These are phyloP conservation scores for Anacardium occidentale DNA, from an alignment of 345 rosid genomes.

Conservation along the genomic window DNA sequence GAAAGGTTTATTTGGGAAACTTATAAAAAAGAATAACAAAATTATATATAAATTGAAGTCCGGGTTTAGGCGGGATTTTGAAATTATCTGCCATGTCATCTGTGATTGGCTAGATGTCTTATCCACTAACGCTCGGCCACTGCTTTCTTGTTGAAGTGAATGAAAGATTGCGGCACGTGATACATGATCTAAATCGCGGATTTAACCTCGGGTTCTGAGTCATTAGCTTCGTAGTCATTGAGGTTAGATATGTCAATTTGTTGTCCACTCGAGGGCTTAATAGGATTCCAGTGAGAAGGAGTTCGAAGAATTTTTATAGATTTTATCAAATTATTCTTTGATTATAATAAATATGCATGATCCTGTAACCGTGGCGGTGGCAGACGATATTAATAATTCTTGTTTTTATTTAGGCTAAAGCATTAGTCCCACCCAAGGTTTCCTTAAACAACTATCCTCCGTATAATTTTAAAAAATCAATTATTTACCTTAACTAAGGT, in stretches of 20 bases:
- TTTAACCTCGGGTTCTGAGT: neutral
- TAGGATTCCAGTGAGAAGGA: neutral
- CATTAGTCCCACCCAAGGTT: too few species aligned
- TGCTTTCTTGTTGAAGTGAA: neutral
- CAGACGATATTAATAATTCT: too few species aligned
- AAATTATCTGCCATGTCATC: slow-evolving; percentile 43
- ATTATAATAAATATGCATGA: neutral
- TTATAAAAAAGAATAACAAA: slow-evolving; percentile 5
- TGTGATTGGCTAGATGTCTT: slow-evolving; percentile 28
- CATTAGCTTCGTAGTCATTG: neutral
- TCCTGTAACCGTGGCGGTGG: neutral
- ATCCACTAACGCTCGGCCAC: neutral
- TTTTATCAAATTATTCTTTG: neutral
- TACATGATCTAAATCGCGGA: neutral
- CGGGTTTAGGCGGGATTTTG: slow-evolving; percentile 64
- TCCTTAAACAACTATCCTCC: too few species aligned
- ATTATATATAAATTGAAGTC: slow-evolving; percentile 18
- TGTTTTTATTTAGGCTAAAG: too few species aligned
- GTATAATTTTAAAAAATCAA: too few species aligned
- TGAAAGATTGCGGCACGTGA: slow-evolving; percentile 6
- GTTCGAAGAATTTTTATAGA: too few species aligned
- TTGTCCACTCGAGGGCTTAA: neutral
- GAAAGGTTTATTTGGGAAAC: slow-evolving; percentile 27
- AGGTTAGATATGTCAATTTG: neutral
- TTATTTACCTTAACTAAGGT: too few species aligned